Base-by-base conservation (phyloP, 2,329 filamentous ascomycete species). In the Eurotiales sp. region DNA sequence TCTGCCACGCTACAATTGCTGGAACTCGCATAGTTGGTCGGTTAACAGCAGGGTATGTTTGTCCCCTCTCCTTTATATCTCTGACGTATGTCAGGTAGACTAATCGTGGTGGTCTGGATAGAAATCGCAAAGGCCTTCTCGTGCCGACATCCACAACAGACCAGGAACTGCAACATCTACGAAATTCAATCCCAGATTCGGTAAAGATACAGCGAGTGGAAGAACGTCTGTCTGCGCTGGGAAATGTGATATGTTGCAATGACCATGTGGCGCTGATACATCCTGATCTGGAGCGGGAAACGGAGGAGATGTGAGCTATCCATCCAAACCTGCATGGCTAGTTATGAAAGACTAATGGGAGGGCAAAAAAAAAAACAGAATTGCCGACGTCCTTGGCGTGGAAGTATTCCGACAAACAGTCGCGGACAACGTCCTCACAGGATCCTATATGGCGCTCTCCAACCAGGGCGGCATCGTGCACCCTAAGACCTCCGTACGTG, bases 121-220 rank as follows among this genome's bases (percentile, higher is more conserved):
- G 90, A 64, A 99, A 99, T 82, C 88, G 90, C 70, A 95, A 95
- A 72, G 93, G 93, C 63, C 88, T 99, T 57, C 85, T 99, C 57
- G 92, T 99, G 51, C 93, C 93, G 55, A 97, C 92, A 51, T 90
- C 86, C 54, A 97, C 93, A 56, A 95, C 91, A 61, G 93, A 99
- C 75, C 93, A 99, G 78, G 93, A 99, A 78, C 82, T 99, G 58
- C 91, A 96, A 75, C 93, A 99, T 73, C 80, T 99, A 63, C 87
- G 93, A 64, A 97, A 99, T 74, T 90, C 87, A 53, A 84, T 99
- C 59, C 93, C 93, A 34, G 92, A 97, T 70, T 76, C 77, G 53
- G 88, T 99, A 58, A 90, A 91, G 74, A 95, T 99, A 65, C 91
- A 96, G 77, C 85, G 93, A 60, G 96, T 99, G 76, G 93, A 99